Evolutionary conservation across 495 filamentous ascomycete species (phyloP).

Genomic region (Podospora fimiseda): DNA sequence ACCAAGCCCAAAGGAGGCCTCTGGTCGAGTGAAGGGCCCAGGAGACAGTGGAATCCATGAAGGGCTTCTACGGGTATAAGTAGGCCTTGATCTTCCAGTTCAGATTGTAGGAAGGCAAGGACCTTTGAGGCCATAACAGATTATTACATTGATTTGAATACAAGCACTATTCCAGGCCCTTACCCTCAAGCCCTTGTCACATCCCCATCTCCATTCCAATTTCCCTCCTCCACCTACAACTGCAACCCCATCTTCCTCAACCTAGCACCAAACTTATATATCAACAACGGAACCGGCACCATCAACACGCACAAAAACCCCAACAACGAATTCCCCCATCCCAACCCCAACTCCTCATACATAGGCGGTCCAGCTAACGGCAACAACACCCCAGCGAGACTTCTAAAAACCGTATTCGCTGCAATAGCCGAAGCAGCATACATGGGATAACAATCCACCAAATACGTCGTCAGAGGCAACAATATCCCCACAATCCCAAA

Average conservation of each 20-base stretch:
- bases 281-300: constrained; percentile 73
- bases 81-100: no score
- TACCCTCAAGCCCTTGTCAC: no score
- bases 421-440: constrained; percentile 58
- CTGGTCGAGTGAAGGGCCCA: no score
- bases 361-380: constrained; percentile 49
- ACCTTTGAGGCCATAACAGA: no score
- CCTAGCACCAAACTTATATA: constrained; percentile 62
- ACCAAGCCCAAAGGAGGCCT: no score
- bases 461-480: constrained; percentile 50
- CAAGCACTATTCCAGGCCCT: no score
- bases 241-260: constrained; percentile 38
- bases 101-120: no score
- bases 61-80: no score
- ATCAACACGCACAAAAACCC: constrained; percentile 53
- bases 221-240: no score
- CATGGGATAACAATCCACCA: constrained; percentile 51
- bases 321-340: constrained; percentile 57
- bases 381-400: constrained; percentile 49
- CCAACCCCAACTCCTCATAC: constrained; percentile 49
- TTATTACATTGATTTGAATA: no score
- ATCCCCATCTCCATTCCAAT: no score
- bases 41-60: no score
- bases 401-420: constrained; percentile 48
- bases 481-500: constrained; percentile 49